phyloP scores from a whole-genome alignment of 192 early-diverging fungal species.

The Allomyces macrogynus region DNA sequence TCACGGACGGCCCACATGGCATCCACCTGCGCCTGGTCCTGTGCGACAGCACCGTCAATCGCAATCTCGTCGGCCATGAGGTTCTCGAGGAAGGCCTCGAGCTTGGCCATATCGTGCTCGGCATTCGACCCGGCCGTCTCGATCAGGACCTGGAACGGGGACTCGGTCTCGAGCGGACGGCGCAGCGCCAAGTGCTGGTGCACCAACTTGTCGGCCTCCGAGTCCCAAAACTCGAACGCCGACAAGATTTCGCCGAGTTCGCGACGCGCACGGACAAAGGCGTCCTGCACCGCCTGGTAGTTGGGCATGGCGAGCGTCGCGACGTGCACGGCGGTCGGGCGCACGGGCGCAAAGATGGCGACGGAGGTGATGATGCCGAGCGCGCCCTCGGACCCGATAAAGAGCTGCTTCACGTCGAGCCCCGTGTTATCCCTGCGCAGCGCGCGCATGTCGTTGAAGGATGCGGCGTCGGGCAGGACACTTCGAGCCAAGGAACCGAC shows the following conservation, averaged over 20 bases:
- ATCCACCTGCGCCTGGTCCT: slow-evolving; percentile 60
- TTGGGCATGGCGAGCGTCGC: slow-evolving; percentile 57
- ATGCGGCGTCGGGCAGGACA: slow-evolving; percentile 79
- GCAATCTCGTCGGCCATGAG: slow-evolving; percentile 55
- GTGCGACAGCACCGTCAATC: slow-evolving; percentile 75
- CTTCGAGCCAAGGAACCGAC: slow-evolving; percentile 86
- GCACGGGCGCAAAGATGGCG: slow-evolving; percentile 59
- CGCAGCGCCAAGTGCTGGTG: slow-evolving; percentile 46
- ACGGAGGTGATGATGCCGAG: slow-evolving; percentile 85
- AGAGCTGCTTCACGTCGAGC: slow-evolving; percentile 92
- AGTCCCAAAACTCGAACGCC: slow-evolving; percentile 97
- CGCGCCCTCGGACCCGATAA: slow-evolving; percentile 92
- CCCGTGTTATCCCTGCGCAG: slow-evolving; percentile 97
- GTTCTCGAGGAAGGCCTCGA: slow-evolving; percentile 48
- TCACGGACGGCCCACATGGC: slow-evolving; percentile 84
- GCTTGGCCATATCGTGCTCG: slow-evolving; percentile 86
- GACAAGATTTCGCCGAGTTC: slow-evolving; percentile 83
- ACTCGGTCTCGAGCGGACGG: slow-evolving; percentile 35
- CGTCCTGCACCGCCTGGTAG: slow-evolving; percentile 60
- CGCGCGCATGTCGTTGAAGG: slow-evolving; percentile 59
- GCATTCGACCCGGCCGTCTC: slow-evolving; percentile 87
- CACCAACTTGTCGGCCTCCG: slow-evolving; percentile 42
- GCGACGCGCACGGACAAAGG: slow-evolving; percentile 52
- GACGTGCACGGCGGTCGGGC: slow-evolving; percentile 48
- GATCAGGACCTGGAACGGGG: slow-evolving; percentile 84